Conservation (phyloP, 371 early-diverging fungal species). For the Mucor piriformis region DNA sequence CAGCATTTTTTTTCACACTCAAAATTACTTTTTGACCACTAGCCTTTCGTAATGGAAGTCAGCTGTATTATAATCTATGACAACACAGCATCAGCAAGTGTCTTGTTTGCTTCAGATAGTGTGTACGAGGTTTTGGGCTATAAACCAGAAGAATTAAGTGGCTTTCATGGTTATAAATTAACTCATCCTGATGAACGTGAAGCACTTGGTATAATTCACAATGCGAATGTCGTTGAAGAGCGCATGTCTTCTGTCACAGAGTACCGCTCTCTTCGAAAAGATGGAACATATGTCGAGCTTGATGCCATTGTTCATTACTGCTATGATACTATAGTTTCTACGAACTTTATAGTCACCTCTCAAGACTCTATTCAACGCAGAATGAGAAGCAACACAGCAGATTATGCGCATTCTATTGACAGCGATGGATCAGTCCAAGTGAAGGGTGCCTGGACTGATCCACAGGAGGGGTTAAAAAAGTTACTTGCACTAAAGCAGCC, state of each 20-base stretch:
- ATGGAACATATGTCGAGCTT: constrained; percentile 34
- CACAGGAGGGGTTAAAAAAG: constrained; percentile 26
- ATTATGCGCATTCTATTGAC: constrained; percentile 25
- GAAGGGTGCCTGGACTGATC: constrained; percentile 14
- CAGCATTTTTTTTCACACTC: not conserved
- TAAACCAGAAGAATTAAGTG: constrained; percentile 53
- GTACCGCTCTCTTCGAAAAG: constrained; percentile 38
- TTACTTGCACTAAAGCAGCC: constrained; percentile 11
- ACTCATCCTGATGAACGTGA: constrained; percentile 52
- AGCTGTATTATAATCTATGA: constrained; percentile 64
- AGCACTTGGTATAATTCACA: constrained; percentile 38
- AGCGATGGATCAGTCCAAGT: constrained; percentile 28
- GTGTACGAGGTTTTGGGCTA: constrained; percentile 54
- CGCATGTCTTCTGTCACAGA: constrained; percentile 39
- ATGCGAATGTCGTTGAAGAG: constrained; percentile 50
- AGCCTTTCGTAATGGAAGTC: constrained; percentile 25
- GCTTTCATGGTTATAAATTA: constrained; percentile 44
- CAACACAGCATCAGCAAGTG: constrained; percentile 47
- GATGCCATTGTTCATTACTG: constrained; percentile 45
- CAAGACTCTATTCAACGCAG: constrained; percentile 20
- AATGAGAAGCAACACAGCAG: constrained; percentile 34
- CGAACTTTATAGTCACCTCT: constrained; percentile 23
- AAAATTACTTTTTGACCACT: not conserved
- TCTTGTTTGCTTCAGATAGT: constrained; percentile 56
- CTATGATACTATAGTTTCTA: constrained; percentile 35